Evolutionary conservation across 148 eudicot species (phyloP), one percentile per base, ranked within the genome.

Genomic region (Camellia japonica): DNA sequence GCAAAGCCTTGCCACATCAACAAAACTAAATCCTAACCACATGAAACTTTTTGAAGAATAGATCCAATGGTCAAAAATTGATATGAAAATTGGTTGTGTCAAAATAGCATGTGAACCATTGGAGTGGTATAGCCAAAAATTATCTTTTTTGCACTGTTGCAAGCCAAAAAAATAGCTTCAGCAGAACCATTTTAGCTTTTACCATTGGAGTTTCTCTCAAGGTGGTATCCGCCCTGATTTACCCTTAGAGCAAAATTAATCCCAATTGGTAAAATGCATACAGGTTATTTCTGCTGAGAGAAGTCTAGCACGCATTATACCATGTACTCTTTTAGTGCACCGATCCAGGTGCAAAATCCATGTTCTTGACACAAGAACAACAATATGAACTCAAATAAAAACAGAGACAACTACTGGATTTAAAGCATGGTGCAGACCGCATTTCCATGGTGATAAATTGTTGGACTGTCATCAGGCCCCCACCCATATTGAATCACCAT

Each of bases 401-500:
- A 23, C 9, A 75, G 62, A 20, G 20, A 23, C 41, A 82, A 47
- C 20, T 51, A 13, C 13, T 13, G 52, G 74, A 43, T 19, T 52
- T 51, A 84, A 62, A 75, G 44, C 60, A 76, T 76, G 80, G 81
- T 51, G 38, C 77, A 75, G 93, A 95, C 98, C 89, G 91, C 93
- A 84, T 90, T 86, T 80, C 89, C 88, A 84, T 95, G 90, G 82
- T 88, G 88, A 83, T 95, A 95, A 81, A 95, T 85, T 80, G 93
- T 86, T 67, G 93, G 94, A 82, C 87, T 93, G 78, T 88, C 94
- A 80, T 90, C 97, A 64, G 97, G 94, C 64, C 94, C 94, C 97
- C 97, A 95, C 46, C 98, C 98, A 84, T 89, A 95, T 83, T 95
- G 90, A 73, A 95, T 85, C 82, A 95, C 97, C 98, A 95, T 95